Evolutionary conservation across 2,329 filamentous ascomycete genomes (phyloP), one percentile per base, ranked within the genome.

Genomic region (Colletotrichum acutatum): DNA sequence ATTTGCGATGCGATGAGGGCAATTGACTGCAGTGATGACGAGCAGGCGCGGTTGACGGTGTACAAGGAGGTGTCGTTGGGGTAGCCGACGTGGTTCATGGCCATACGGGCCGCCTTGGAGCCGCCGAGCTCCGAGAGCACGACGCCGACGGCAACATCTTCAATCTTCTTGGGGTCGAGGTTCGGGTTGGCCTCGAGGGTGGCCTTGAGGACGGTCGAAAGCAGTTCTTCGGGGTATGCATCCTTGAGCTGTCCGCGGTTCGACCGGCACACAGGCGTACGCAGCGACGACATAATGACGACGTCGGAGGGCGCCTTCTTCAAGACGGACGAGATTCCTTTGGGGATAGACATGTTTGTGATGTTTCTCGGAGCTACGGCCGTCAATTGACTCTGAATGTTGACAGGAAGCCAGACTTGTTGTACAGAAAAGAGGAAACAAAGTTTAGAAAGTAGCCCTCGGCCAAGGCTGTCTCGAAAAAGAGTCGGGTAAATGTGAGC

Each of bases 51-150:
- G 85, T 98, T 98, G 76, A 97, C 90, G 0, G 95, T 98, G 84
- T 95, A 93, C 77, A 98, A 92, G 16, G 91, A 89, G 1, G 94
- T 95, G 0, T 88, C 88, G 76, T 89, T 89, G 19, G 93, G 89
- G 79, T 92, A 94, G 42, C 95, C 95, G 71, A 92, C 92, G 84
- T 97, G 94, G 83, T 95, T 93, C 78, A 96, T 90, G 57, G 95
- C 95, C 94, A 97, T 97, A 76, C 95, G 93, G 1, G 93, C 95
- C 0, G 95, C 95, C 86, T 98, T 98, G 77, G 90, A 92, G 71
- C 95, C 95, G 76, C 95, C 95, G 16, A 98, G 92, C 82, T 98
- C 95, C 32, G 94, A 95, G 67, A 98, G 91, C 5, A 98, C 95
- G 42, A 95, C 95, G 76, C 95, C 96, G 68, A 98, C 92, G 75